Evolutionary conservation across 75 land plant species (phyloP).

Genomic region (Selaginella tamariscina): DNA sequence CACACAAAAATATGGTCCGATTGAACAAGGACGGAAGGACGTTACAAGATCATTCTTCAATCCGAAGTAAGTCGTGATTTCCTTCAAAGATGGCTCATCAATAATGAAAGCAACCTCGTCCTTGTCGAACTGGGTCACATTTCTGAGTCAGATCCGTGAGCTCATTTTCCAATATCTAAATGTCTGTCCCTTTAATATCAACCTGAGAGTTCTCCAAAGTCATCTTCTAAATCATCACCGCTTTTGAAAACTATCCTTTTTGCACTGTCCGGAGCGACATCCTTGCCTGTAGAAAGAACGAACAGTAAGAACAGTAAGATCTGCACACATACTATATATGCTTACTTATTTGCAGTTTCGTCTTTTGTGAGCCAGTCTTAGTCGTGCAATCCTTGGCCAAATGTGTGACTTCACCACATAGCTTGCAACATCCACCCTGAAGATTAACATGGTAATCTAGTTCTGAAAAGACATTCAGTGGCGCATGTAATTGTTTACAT

Average conservation of each 20-base stretch:
- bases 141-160: too few species aligned
- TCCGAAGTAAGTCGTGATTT: too few species aligned
- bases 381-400: conserved; percentile 82
- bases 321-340: neutral
- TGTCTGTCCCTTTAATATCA: too few species aligned
- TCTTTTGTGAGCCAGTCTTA: conserved; percentile 28
- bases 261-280: conserved; percentile 15
- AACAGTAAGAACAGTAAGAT: neutral
- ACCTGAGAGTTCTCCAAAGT: conserved; percentile 42
- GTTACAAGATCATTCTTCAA: too few species aligned
- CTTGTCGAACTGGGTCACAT: too few species aligned
- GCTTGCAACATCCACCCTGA: conserved; percentile 90
- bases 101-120: too few species aligned
- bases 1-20: too few species aligned
- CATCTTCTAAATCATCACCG: conserved; percentile 98
- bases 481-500: too few species aligned
- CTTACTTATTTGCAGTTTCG: conserved; percentile 40
- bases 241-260: conserved; percentile 42
- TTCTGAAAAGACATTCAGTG: too few species aligned
- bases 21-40: too few species aligned
- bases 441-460: neutral
- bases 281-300: neutral
- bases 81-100: too few species aligned
- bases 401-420: conserved; percentile 78
- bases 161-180: too few species aligned